phyloP scores from a whole-genome alignment of 2,329 filamentous ascomycete genomes.

The Aspergillus sp. region DNA sequence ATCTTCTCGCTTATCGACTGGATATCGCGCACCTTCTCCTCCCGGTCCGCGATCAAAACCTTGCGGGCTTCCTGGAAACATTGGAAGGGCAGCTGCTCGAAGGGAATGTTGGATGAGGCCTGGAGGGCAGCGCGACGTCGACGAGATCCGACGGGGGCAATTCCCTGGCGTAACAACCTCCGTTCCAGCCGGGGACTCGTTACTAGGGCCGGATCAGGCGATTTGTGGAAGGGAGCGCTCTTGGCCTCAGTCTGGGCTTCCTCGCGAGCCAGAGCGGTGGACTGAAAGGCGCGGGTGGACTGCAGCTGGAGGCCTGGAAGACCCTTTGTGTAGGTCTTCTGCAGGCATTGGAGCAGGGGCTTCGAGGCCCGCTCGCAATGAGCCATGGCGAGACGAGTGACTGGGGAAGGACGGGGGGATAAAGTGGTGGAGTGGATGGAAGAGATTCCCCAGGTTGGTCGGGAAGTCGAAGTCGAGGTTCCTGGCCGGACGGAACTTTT shows the following conservation, averaged over 20 bases:
- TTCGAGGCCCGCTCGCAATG: slow-evolving; percentile 47
- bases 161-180: slow-evolving; percentile 66
- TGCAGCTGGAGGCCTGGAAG: slow-evolving; percentile 37
- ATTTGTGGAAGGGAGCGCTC: slow-evolving; percentile 45
- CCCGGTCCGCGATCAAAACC: slow-evolving; percentile 74
- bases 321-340: slow-evolving; percentile 36
- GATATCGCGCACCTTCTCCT: slow-evolving; percentile 77
- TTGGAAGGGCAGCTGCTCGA: slow-evolving; percentile 94
- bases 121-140: slow-evolving; percentile 74
- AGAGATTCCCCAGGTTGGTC: slow-evolving; percentile 10
- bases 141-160: slow-evolving; percentile 77
- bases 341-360: slow-evolving; percentile 46
- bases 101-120: slow-evolving; percentile 69
- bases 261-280: slow-evolving; percentile 46
- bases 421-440: slow-evolving; percentile 20
- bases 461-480: slow-evolving; percentile 10
- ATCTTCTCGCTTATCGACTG: slow-evolving; percentile 68
- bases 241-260: slow-evolving; percentile 46
- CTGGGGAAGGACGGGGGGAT: slow-evolving; percentile 12
- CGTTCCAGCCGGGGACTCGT: slow-evolving; percentile 65
- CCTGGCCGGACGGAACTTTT: slow-evolving; percentile 39
- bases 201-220: slow-evolving; percentile 67
- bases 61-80: slow-evolving; percentile 95
- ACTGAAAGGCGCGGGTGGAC: slow-evolving; percentile 51
- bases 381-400: slow-evolving; percentile 33